These are phyloP conservation scores for Fusarium ramigenum DNA, from an alignment of 2,329 filamentous ascomycete genomes.

Conservation along the genomic window DNA sequence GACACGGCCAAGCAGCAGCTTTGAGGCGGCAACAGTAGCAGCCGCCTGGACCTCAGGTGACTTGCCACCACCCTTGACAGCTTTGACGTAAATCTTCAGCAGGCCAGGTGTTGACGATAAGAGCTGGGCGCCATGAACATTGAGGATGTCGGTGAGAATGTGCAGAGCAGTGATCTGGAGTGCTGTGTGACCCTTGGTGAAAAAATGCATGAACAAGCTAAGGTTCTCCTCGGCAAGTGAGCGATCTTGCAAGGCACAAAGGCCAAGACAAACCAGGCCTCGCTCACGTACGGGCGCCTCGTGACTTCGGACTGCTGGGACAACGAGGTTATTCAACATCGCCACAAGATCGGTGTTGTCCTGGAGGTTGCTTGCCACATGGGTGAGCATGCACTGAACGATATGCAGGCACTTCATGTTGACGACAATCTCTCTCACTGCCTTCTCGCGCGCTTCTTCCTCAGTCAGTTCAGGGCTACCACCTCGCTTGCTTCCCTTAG, in stretches of 20 bases:
- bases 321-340: constrained; percentile 98
- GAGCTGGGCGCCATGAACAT: constrained; percentile 85
- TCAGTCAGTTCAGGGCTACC: constrained; percentile 61
- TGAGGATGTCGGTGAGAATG: constrained; percentile 91
- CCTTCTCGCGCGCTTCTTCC: constrained; percentile 76
- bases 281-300: constrained; percentile 92
- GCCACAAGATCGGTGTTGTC: constrained; percentile 90
- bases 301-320: constrained; percentile 92
- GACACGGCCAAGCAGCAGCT: constrained; percentile 83
- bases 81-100: constrained; percentile 86
- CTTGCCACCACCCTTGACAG: constrained; percentile 76
- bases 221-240: constrained; percentile 93
- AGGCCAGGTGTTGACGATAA: constrained; percentile 73
- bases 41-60: constrained; percentile 80
- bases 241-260: constrained; percentile 91
- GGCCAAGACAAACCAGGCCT: constrained; percentile 86
- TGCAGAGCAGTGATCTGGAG: constrained; percentile 91
- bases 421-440: constrained; percentile 89
- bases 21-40: constrained; percentile 83
- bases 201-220: constrained; percentile 94
- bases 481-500: constrained; percentile 55
- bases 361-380: constrained; percentile 87
- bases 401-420: constrained; percentile 99
- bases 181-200: constrained; percentile 88
- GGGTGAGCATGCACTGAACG: constrained; percentile 95